Base-by-base conservation (phyloP, 176 grass and related monocot species). In the Hsuehochloa calcarea region DNA sequence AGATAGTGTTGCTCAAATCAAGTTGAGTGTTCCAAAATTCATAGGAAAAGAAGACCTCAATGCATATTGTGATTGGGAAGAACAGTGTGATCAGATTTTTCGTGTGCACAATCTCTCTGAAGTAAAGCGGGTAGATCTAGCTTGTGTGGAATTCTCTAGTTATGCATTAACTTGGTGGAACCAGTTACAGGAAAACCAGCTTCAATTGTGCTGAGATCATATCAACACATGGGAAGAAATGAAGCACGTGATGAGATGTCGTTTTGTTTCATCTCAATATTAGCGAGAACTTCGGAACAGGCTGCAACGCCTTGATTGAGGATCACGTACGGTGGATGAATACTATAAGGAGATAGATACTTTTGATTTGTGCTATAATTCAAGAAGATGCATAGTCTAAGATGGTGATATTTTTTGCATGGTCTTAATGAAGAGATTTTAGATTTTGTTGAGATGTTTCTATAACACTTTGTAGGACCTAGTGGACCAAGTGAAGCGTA, bases 81-180 rank as follows among this genome's bases (percentile, higher is more conserved):
- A 63, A 29, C 8, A 27, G 12, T 27, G 59, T 4, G 10, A 62
- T 62, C 10, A 54, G 51, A 54, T 54, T 20, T 20, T 7, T 8
- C 0, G 0, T 2, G 17, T 54, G 14, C 17, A 20, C 5, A 19
- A 54, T 19, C 5, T 54, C 1, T 54, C 1, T 2, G 0, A 20
- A 20, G 51, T 5, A 54, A 54, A 54, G 51, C 0, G 1, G 2
- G 51, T 54, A 54, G 7, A 54, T 20, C 17, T 7, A 19, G 51
- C 16, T 54, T 54, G 51, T 20, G 5, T 26, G 0, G 8, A 23
- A 11, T 61, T 61, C 6, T 10, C 8, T 25, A 0, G n/a, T 4
- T 61, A 61, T 59, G 55, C 22, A 59, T 5, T 19, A 8, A 59
- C 16, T 17, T 59, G 5, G 16, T 59, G 20, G 22, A 59, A 59